Evolutionary conservation across 2,329 filamentous ascomycete genomes (phyloP).

Genomic region (Microcyclosporella mali): DNA sequence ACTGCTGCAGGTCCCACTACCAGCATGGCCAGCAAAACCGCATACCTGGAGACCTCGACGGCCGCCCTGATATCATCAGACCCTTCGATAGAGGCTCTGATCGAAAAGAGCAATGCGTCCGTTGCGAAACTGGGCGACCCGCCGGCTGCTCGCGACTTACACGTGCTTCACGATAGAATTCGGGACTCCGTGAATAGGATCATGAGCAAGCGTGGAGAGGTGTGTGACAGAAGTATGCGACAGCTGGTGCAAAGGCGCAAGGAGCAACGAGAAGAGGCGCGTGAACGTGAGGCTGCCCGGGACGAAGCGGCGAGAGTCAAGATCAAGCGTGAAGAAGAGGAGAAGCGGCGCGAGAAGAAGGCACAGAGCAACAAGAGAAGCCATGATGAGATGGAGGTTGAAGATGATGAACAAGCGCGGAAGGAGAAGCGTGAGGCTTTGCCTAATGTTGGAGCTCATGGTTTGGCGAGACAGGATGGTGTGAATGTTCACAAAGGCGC

Average conservation of each 20-base stretch:
- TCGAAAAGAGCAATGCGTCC: slow-evolving; percentile 55
- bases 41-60: slow-evolving; percentile 58
- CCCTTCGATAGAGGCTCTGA: slow-evolving; percentile 61
- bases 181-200: slow-evolving; percentile 47
- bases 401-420: slow-evolving; percentile 53
- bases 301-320: slow-evolving; percentile 41
- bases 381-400: slow-evolving; percentile 34
- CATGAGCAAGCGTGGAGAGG: slow-evolving; percentile 50
- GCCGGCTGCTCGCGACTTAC: slow-evolving; percentile 57
- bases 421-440: slow-evolving; percentile 70
- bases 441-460: slow-evolving; percentile 55
- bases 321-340: slow-evolving; percentile 27
- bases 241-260: slow-evolving; percentile 62
- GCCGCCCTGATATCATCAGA: slow-evolving; percentile 47
- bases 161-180: slow-evolving; percentile 59
- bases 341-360: slow-evolving; percentile 26
- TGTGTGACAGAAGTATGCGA: slow-evolving; percentile 68
- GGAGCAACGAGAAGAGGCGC: slow-evolving; percentile 50
- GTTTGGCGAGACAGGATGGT: slow-evolving; percentile 58
- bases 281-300: slow-evolving; percentile 45
- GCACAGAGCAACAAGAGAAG: slow-evolving; percentile 23
- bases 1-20: slow-evolving; percentile 44
- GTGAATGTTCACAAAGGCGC: slow-evolving; percentile 50
- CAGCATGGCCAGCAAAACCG: slow-evolving; percentile 46
- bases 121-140: slow-evolving; percentile 36